phyloP scores from a whole-genome alignment of 345 rosid genomes.

The Turritis glabra region DNA sequence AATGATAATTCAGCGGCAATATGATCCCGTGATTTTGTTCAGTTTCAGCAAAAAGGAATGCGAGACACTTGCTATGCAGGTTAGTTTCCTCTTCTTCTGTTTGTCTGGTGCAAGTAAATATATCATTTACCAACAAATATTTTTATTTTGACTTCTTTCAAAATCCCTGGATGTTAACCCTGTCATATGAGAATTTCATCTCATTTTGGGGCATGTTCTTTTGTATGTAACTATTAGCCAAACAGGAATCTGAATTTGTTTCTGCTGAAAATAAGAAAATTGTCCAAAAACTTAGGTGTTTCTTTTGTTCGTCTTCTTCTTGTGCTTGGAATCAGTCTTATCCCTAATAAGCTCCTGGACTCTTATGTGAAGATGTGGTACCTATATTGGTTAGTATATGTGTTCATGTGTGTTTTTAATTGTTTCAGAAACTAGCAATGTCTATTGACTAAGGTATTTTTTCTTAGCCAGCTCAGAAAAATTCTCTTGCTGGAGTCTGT shows the following conservation, averaged over 20 bases:
- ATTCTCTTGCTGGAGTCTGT: neutral
- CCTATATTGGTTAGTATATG: neutral
- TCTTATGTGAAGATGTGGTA: neutral
- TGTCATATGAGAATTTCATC: neutral
- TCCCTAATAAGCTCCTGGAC: neutral
- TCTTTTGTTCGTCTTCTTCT: neutral
- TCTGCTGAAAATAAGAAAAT: neutral
- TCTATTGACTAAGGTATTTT: neutral
- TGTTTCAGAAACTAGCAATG: neutral
- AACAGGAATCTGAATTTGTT: neutral
- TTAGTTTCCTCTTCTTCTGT: constrained; percentile 30
- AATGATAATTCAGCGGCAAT: constrained; percentile 93
- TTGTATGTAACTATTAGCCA: neutral
- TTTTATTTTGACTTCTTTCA: neutral
- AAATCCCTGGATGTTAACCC: neutral
- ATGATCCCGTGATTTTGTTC: constrained; percentile 96
- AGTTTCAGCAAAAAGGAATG: constrained; percentile 99
- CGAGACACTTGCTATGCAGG: constrained; percentile 99
- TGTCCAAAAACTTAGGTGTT: neutral
- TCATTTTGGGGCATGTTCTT: neutral
- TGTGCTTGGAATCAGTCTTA: neutral
- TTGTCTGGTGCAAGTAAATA: neutral
- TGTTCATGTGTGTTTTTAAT: neutral
- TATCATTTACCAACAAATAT: neutral
- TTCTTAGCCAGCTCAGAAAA: neutral